Percentiles rank a stretch among this genome's conserved stretches.
These are phyloP conservation scores for Papilionanthe hybrid DNA, from an alignment of 116 monocot species.

Conservation along the genomic window DNA sequence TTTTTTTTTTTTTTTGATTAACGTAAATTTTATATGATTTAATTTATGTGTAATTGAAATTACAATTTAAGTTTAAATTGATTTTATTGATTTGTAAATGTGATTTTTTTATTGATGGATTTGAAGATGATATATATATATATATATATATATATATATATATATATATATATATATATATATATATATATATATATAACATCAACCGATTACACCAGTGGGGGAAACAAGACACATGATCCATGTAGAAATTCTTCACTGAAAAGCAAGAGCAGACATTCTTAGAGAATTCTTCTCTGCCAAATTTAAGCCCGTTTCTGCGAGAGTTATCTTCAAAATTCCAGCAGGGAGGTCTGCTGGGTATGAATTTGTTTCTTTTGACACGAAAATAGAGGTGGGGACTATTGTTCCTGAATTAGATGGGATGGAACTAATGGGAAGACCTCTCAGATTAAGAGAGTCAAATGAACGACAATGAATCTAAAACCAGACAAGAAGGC, in stretches of 20 bases:
- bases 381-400: constrained; percentile 71
- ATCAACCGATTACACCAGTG: constrained; percentile 9
- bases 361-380: constrained; percentile 86
- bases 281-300: constrained; percentile 61
- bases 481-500: constrained; percentile 1
- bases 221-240: constrained; percentile 43
- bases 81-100: no score
- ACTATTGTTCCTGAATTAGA: constrained; percentile 69
- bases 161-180: no score
- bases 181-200: not conserved
- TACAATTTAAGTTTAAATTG: no score
- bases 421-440: constrained; percentile 88
- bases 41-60: no score
- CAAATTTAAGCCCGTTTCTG: constrained; percentile 57
- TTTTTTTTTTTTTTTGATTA: no score
- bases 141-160: no score
- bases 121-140: no score
- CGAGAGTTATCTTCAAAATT: constrained; percentile 62
- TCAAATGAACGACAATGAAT: constrained; percentile 28
- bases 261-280: constrained; percentile 68
- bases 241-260: constrained; percentile 77
- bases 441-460: constrained; percentile 72
- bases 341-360: constrained; percentile 67
- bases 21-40: no score
- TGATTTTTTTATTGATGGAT: no score